Conservation (phyloP, 2,329 filamentous ascomycete genomes). For the Diplodia corticola region DNA sequence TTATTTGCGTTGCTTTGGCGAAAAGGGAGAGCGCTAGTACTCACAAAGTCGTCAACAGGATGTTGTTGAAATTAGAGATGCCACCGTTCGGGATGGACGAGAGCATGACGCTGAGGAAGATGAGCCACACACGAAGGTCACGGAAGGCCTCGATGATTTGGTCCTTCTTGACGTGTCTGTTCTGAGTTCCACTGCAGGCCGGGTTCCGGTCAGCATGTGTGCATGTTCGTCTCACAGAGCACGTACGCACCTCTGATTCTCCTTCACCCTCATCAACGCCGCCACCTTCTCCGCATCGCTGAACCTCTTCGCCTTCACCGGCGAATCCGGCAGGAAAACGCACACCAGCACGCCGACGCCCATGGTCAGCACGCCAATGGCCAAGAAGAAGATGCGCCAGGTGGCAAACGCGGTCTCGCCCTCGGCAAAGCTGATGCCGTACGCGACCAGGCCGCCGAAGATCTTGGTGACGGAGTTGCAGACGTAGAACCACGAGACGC, state of each 20-base stretch:
- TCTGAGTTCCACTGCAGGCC: constrained; percentile 20
- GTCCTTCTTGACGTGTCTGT: constrained; percentile 21
- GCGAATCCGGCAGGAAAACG: constrained; percentile 39
- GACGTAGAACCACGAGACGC: constrained; percentile 31
- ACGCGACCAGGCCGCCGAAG: constrained; percentile 27
- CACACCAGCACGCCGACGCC: constrained; percentile 32
- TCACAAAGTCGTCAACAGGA: constrained; percentile 40
- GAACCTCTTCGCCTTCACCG: constrained; percentile 38
- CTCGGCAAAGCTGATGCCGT: constrained; percentile 30
- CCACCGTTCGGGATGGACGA: constrained; percentile 46
- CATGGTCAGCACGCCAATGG: constrained; percentile 43
- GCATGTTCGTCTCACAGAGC: neutral
- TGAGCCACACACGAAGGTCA: constrained; percentile 34
- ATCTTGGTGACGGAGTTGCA: constrained; percentile 29
- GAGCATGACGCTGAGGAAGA: constrained; percentile 38
- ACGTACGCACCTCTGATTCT: constrained; percentile 23
- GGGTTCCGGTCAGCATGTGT: neutral
- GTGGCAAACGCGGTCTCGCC: constrained; percentile 12
- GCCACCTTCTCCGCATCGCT: constrained; percentile 37
- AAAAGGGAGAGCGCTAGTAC: neutral
- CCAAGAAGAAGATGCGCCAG: constrained; percentile 37
- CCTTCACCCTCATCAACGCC: constrained; percentile 23
- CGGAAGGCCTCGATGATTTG: constrained; percentile 23
- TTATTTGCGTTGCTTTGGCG: no score
- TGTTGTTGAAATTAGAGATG: constrained; percentile 45